Base-by-base conservation (phyloP, 805 yeast species). In the Myxozyma udenii region DNA sequence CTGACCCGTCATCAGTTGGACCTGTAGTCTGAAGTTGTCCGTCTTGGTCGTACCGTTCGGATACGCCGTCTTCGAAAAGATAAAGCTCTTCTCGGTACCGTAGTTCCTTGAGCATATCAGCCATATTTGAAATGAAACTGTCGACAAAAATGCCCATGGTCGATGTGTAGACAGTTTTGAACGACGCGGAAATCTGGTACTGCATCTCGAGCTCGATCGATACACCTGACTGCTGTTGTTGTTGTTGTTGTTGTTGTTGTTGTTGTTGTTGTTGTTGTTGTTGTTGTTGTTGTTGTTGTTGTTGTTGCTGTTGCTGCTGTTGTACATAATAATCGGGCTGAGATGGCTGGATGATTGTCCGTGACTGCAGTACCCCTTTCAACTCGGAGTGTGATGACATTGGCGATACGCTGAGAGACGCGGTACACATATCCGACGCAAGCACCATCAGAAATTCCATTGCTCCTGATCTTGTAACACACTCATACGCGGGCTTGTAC, bases 1-100 rank as follows among this genome's bases (percentile, higher is more conserved):
- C 21, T 11, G 45, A 39, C 30, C 46, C 50, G 11, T 59, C 56
- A 33, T 52, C 55, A 21, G 25, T 48, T 16, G 35, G 19, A 11
- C 16, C 45, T 7, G 7, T 16, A 11, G 30, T 39, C 28, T 33
- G 48, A 12, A 19, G 41, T 18, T 54, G 56, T 23, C 84, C 80
- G 1, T 87, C 76, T 18, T 85, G 74, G 46, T 76, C 81, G 2
- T 53, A 48, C 9, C 61, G 53, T 11, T 60, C 66, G 16, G 57
- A 59, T 14, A 57, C 58, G 26, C 57, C 62, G 3, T 19, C 46
- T 44, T 14, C 55, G 24, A 57, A 48, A n/a, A 66, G 51, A 28
- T 60, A 59, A 41, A 70, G 74, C 46, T 72, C 76, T 45, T 73
- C 76, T 33, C 61, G 61, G 30, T 63, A 54, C 16, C 68, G 61